These are phyloP conservation scores for Mallotus japonicus DNA, from an alignment of 441 rosid species.

Conservation along the genomic window DNA sequence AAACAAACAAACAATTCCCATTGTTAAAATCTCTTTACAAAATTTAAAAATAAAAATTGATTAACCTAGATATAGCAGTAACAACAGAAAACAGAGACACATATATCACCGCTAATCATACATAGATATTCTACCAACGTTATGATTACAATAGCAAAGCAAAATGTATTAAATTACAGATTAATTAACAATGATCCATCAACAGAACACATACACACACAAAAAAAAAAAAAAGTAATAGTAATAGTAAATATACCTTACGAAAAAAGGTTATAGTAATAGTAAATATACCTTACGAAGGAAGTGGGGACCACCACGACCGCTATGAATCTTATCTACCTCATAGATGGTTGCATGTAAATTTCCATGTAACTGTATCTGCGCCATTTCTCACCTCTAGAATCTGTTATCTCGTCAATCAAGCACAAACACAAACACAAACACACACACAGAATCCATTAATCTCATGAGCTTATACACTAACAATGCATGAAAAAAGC, in stretches of 20 bases:
- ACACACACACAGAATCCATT: too few species aligned
- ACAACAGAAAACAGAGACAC: too few species aligned
- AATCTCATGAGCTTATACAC: background rate
- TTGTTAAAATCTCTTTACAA: background rate
- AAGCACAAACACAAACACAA: background rate
- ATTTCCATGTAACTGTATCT: slow-evolving; percentile 72
- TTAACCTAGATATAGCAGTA: too few species aligned
- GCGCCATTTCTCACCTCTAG: slow-evolving; percentile 68
- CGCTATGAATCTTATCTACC: slow-evolving; percentile 51
- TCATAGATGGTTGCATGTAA: slow-evolving; percentile 89
- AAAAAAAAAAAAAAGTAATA: background rate
- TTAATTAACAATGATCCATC: too few species aligned
- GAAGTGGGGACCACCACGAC: slow-evolving; percentile 47
- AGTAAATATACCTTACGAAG: slow-evolving; percentile 54
- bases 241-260: slow-evolving; percentile 41
- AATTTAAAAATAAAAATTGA: too few species aligned
- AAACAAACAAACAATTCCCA: background rate
- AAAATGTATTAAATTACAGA: too few species aligned
- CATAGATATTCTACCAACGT: background rate
- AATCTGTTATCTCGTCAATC: background rate
- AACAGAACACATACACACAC: too few species aligned
- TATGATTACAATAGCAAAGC: background rate
- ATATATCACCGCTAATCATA: too few species aligned
- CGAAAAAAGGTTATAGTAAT: slow-evolving; percentile 18
- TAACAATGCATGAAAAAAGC: background rate